Percentiles rank a stretch among this genome's conserved stretches.
Evolutionary conservation across 345 rosid species (phyloP).

Genomic region (Pugionium cornutum): DNA sequence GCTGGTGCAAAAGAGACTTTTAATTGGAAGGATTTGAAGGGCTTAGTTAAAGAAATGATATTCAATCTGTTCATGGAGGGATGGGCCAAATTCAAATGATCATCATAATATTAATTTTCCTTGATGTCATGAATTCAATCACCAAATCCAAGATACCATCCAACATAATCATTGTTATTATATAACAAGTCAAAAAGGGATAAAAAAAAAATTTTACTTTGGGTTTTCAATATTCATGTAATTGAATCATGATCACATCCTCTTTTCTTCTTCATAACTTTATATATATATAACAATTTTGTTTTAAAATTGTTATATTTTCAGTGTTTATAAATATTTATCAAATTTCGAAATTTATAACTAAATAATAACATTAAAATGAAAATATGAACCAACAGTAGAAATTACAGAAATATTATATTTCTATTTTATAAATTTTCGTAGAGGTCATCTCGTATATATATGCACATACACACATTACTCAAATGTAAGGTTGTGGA

Average conservation of each 20-base stretch:
- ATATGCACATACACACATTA: slow-evolving; percentile 1
- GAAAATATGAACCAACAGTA: too few species aligned
- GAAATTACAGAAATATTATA: too few species aligned
- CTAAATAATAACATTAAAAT: too few species aligned
- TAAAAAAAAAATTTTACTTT: neutral
- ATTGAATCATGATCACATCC: slow-evolving; percentile 20
- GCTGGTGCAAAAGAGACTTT: slow-evolving; percentile 36
- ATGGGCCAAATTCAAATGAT: slow-evolving; percentile 31
- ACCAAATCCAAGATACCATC: slow-evolving; percentile 39
- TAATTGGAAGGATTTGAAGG: slow-evolving; percentile 31
- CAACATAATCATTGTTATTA: slow-evolving; percentile 40
- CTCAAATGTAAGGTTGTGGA: slow-evolving; percentile 21
- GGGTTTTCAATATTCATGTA: slow-evolving; percentile 15
- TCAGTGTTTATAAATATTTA: too few species aligned
- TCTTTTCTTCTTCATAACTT: slow-evolving; percentile 13
- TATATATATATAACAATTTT: neutral
- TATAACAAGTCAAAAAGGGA: slow-evolving; percentile 36
- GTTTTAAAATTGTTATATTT: too few species aligned
- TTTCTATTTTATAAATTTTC: too few species aligned
- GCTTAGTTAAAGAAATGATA: slow-evolving; percentile 32
- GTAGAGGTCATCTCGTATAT: neutral
- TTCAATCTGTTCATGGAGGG: slow-evolving; percentile 39
- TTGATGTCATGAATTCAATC: slow-evolving; percentile 37
- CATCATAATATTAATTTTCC: slow-evolving; percentile 33
- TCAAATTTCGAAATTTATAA: too few species aligned